Conservation (phyloP, 352 stramenopile species). For the Blastocystis sp. region DNA sequence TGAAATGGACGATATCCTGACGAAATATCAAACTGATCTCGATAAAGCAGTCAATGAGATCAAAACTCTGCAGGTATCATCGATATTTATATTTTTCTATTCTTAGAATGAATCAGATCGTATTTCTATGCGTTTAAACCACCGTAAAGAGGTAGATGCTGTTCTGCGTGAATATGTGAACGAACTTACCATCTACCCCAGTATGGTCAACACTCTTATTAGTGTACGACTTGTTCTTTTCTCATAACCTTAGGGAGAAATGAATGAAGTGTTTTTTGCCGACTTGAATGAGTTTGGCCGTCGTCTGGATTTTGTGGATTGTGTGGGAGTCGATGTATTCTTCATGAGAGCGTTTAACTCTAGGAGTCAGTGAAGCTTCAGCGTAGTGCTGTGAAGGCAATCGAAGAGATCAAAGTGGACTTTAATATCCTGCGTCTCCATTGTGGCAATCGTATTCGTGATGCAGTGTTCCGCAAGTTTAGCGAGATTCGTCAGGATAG, state of each 20-base stretch:
- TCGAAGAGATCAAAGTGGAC: not conserved
- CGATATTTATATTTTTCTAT: not conserved
- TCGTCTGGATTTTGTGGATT: slow-evolving; percentile 17
- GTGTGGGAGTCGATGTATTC: slow-evolving; percentile 7
- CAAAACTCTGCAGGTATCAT: not conserved
- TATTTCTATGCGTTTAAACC: slow-evolving; percentile 14
- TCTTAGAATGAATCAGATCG: not conserved
- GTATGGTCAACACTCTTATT: slow-evolving; percentile 4
- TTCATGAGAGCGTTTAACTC: not conserved
- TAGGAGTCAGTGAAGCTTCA: not conserved
- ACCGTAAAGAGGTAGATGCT: not conserved
- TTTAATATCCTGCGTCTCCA: slow-evolving; percentile 21
- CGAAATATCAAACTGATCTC: slow-evolving; percentile 10
- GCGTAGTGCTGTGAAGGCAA: slow-evolving; percentile 6
- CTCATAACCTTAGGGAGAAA: not conserved
- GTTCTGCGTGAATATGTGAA: not conserved
- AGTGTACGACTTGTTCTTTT: not conserved
- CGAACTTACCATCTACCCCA: not conserved
- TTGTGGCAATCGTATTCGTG: slow-evolving; percentile 27
- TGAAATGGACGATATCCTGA: slow-evolving; percentile 19
- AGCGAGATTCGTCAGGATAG: not conserved
- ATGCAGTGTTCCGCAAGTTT: slow-evolving; percentile 15
- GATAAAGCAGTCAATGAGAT: not conserved
- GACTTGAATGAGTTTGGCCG: not conserved
- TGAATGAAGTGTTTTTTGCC: slow-evolving; percentile 6